Percentiles rank a stretch among this genome's conserved stretches.
Evolutionary conservation across 202 grass and related monocot genomes (phyloP).

Genomic region (Zizania palustris): DNA sequence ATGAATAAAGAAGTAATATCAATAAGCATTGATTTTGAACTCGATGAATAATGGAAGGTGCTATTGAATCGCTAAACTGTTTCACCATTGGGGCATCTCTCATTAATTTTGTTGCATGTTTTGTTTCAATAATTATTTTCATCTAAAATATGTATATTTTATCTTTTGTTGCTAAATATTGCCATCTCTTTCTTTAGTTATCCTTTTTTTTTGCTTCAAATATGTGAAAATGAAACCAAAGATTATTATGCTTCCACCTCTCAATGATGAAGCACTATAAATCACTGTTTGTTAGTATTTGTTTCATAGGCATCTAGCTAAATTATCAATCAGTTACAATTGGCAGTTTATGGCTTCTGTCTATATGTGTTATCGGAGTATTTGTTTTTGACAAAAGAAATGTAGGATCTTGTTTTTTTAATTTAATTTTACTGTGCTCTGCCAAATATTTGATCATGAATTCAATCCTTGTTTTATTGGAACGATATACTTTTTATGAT

Average conservation of each 20-base stretch:
- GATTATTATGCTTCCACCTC: slow-evolving; percentile 10
- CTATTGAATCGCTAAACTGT: slow-evolving; percentile 5
- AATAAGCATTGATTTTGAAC: slow-evolving; percentile 75
- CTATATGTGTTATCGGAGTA: neutral
- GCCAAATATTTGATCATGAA: slow-evolving; percentile 17
- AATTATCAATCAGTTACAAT: slow-evolving; percentile 30
- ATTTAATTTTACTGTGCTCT: slow-evolving; percentile 26
- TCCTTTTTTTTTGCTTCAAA: slow-evolving; percentile 10
- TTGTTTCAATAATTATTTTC: slow-evolving; percentile 11
- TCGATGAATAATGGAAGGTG: slow-evolving; percentile 81
- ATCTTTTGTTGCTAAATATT: no score
- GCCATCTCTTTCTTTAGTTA: neutral
- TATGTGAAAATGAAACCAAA: neutral
- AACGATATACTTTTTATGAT: slow-evolving; percentile 29
- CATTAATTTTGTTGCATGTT: neutral
- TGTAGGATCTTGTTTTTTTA: slow-evolving; percentile 31
- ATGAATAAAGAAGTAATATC: slow-evolving; percentile 95
- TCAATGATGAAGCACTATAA: slow-evolving; percentile 29
- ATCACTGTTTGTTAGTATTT: slow-evolving; percentile 5
- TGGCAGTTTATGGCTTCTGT: slow-evolving; percentile 17
- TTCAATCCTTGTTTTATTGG: neutral
- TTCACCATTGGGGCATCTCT: neutral
- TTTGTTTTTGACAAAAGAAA: slow-evolving; percentile 33
- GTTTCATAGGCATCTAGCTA: neutral
- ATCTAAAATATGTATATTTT: neutral